These are phyloP conservation scores for Cutaneotrichosporon mucoides DNA, from an alignment of 1,284 basidiomycete species.

Conservation along the genomic window DNA sequence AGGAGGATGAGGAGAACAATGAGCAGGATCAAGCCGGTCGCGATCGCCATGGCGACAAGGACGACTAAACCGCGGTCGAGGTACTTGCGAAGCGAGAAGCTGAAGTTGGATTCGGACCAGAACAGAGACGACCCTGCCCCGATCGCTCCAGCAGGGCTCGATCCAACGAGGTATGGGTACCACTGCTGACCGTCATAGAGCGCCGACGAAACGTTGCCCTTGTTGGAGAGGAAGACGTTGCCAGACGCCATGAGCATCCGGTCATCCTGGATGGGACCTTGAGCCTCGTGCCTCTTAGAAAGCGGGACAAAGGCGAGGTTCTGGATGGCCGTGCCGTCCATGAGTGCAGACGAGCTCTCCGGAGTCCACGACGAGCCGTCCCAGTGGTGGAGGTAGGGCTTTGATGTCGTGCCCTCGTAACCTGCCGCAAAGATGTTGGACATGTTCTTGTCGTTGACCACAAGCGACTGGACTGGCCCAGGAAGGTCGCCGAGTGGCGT, in stretches of 20 bases:
- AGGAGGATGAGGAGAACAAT: conserved; percentile 86
- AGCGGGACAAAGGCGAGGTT: conserved; percentile 89
- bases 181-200: conserved; percentile 81
- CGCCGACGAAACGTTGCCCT: conserved; percentile 75
- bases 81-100: conserved; percentile 67
- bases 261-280: conserved; percentile 69
- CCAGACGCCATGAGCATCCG: conserved; percentile 90
- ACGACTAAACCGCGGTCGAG: conserved; percentile 90
- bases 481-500: conserved; percentile 63
- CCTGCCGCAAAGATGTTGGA: conserved; percentile 89
- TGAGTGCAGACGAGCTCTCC: conserved; percentile 54
- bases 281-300: conserved; percentile 49
- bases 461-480: conserved; percentile 83
- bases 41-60: conserved; percentile 93
- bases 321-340: conserved; percentile 55
- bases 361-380: conserved; percentile 69
- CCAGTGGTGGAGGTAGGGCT: conserved; percentile 75
- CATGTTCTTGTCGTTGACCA: conserved; percentile 72
- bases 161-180: conserved; percentile 76
- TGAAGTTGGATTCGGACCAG: conserved; percentile 70
- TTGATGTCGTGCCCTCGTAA: conserved; percentile 59
- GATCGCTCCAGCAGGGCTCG: conserved; percentile 62
- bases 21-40: conserved; percentile 89
- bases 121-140: conserved; percentile 79
- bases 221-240: conserved; percentile 60